These are phyloP conservation scores for Penicillium macrosclerotiorum DNA, from an alignment of 495 filamentous ascomycete genomes.

Conservation along the genomic window DNA sequence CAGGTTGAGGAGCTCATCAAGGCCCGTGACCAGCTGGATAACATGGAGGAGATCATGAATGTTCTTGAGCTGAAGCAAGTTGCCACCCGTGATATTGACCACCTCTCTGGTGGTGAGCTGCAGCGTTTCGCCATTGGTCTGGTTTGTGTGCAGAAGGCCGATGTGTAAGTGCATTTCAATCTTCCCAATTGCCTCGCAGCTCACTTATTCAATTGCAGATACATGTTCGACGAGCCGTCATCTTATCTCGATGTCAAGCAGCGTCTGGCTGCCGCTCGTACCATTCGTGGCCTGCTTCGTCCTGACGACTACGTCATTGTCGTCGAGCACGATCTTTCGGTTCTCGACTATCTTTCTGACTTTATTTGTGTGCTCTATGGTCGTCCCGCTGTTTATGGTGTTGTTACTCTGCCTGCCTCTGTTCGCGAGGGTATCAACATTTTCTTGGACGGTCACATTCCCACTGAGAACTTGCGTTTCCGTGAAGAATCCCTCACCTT, in stretches of 20 bases:
- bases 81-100: slow-evolving; percentile 78
- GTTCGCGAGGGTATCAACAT: slow-evolving; percentile 99
- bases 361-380: slow-evolving; percentile 98
- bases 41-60: slow-evolving; percentile 81
- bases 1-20: slow-evolving; percentile 74
- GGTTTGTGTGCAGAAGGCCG: slow-evolving; percentile 92
- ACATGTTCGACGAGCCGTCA: slow-evolving; percentile 99
- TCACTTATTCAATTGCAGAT: slow-evolving; percentile 45
- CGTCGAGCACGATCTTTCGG: slow-evolving; percentile 97
- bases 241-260: slow-evolving; percentile 99
- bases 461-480: slow-evolving; percentile 98
- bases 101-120: slow-evolving; percentile 93
- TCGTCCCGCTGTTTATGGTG: slow-evolving; percentile 91
- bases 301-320: slow-evolving; percentile 95
- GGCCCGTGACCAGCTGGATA: slow-evolving; percentile 68
- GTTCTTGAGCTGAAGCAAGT: slow-evolving; percentile 85
- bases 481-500: slow-evolving; percentile 95
- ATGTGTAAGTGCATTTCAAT: slow-evolving; percentile 67
- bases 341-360: slow-evolving; percentile 96
- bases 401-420: slow-evolving; percentile 93
- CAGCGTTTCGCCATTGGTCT: slow-evolving; percentile 96
- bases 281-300: slow-evolving; percentile 84
- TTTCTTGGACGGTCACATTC: slow-evolving; percentile 96
- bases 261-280: slow-evolving; percentile 84
- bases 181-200: not conserved